Evolutionary conservation across 345 rosid species (phyloP).

Genomic region (Aurinia saxatilis): DNA sequence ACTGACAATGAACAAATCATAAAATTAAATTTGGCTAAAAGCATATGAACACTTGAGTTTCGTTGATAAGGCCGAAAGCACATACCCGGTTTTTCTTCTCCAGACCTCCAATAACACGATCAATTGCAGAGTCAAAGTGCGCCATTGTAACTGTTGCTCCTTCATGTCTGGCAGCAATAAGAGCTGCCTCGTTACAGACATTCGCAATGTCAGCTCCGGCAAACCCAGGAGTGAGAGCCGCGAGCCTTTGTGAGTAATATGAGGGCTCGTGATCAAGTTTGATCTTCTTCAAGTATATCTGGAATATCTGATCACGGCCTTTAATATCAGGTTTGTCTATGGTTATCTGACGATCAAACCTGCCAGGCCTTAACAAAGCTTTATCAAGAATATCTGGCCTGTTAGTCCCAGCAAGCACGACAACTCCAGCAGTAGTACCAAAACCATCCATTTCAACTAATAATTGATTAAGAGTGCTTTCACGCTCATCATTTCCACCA

Average conservation of each 20-base stretch:
- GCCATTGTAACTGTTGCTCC: constrained; percentile 54
- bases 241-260: constrained; percentile 75
- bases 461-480: constrained; percentile 89
- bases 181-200: constrained; percentile 93
- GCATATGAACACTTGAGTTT: background rate
- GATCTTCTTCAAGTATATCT: constrained; percentile 70
- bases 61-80: background rate
- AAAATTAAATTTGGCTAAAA: background rate
- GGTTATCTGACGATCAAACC: constrained; percentile 87
- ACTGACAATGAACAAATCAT: background rate
- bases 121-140: constrained; percentile 90
- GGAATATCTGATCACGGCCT: constrained; percentile 88
- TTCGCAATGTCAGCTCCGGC: constrained; percentile 98
- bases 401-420: constrained; percentile 93
- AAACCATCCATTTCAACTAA: constrained; percentile 98
- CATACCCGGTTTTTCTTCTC: constrained; percentile 93
- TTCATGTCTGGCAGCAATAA: constrained; percentile 85
- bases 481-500: constrained; percentile 93
- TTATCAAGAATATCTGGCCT: constrained; percentile 92
- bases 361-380: constrained; percentile 83
- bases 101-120: constrained; percentile 90
- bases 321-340: constrained; percentile 91
- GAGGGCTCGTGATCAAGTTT: constrained; percentile 82
- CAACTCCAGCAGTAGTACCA: constrained; percentile 90
- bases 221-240: constrained; percentile 95